phyloP scores from a whole-genome alignment of 768 basidiomycete species.

The Suillus bovinus region DNA sequence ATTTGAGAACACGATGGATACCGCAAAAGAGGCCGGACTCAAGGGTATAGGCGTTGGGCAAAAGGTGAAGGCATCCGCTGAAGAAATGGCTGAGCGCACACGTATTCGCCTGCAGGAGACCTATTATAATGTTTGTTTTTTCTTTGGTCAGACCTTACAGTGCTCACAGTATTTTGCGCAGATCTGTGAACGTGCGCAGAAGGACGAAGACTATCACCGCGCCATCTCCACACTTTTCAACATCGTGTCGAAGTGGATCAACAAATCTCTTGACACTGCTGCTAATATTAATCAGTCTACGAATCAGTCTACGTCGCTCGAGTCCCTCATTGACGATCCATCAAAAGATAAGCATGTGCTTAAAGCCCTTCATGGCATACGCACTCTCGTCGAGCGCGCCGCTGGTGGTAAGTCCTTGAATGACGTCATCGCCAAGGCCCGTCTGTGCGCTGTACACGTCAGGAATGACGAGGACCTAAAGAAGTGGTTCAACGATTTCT shows the following conservation, averaged over 20 bases:
- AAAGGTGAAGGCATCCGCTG: conserved; percentile 37
- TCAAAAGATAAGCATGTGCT: conserved; percentile 63
- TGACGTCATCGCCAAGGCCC: conserved; percentile 43
- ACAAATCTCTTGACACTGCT: conserved; percentile 50
- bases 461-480: conserved; percentile 55
- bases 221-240: conserved; percentile 59
- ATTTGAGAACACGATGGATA: conserved; percentile 71
- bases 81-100: conserved; percentile 48
- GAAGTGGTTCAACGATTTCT: conserved; percentile 55
- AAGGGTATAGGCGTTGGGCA: conserved; percentile 57
- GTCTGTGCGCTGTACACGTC: conserved; percentile 46
- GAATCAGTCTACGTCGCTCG: conserved; percentile 46
- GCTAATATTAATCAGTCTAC: conserved; percentile 42
- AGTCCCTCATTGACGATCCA: conserved; percentile 59
- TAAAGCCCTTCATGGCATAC: conserved; percentile 45
- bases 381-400: conserved; percentile 51
- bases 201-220: conserved; percentile 57
- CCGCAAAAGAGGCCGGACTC: conserved; percentile 56
- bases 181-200: conserved; percentile 67
- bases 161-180: conserved; percentile 20
- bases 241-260: conserved; percentile 57
- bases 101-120: conserved; percentile 47
- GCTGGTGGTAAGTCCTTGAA: conserved; percentile 51
- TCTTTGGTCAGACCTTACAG: not conserved
- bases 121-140: conserved; percentile 46